phyloP scores from a whole-genome alignment of 2,329 filamentous ascomycete species.

The Delphinella strobiligena region DNA sequence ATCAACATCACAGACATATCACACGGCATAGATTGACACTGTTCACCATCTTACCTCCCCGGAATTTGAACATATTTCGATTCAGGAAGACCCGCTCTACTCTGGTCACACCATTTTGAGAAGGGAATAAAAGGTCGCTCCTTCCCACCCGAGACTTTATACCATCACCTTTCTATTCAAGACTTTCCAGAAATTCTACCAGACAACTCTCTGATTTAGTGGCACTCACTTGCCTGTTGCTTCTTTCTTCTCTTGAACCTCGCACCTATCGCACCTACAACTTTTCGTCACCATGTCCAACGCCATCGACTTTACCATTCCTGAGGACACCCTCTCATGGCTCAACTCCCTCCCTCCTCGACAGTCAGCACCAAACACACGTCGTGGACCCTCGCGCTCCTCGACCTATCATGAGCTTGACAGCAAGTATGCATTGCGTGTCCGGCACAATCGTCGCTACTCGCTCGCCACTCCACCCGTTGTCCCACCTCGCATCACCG shows the following conservation, averaged over 20 bases:
- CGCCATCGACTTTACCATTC: background rate
- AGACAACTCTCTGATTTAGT: too few relatives aligned
- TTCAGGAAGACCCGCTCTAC: too few relatives aligned
- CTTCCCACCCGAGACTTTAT: background rate
- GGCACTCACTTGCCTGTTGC: too few relatives aligned
- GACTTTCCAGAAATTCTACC: too few relatives aligned
- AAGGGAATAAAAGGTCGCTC: background rate
- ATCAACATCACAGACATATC: too few relatives aligned
- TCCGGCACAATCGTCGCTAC: background rate
- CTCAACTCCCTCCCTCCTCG: background rate
- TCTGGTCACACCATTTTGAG: background rate
- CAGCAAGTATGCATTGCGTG: background rate
- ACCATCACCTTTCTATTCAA: too few relatives aligned
- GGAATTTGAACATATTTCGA: too few relatives aligned
- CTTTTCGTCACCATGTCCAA: background rate
- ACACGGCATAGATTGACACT: too few relatives aligned
- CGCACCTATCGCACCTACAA: too few relatives aligned
- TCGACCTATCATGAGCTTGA: background rate
- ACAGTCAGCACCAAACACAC: background rate
- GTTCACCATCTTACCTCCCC: too few relatives aligned
- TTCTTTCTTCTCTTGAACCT: too few relatives aligned
- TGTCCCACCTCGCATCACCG: background rate
- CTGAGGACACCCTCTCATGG: background rate
- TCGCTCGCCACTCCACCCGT: background rate
- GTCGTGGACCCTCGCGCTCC: constrained; percentile 1